Evolutionary conservation across 1,284 basidiomycete species (phyloP).

Genomic region (Moesziomyces parantarcticus): DNA sequence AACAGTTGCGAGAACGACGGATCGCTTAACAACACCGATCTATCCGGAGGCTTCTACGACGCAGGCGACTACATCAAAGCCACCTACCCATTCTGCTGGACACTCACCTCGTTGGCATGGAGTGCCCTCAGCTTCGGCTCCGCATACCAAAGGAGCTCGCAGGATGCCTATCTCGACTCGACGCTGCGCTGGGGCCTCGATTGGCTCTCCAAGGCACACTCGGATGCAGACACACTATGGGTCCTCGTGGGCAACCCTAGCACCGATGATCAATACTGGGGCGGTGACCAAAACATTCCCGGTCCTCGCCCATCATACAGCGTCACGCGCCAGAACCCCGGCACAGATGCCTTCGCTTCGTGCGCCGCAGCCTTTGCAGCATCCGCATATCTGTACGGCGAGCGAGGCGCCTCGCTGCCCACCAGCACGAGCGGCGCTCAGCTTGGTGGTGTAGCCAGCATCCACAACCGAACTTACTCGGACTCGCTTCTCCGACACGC

Average conservation of each 20-base stretch:
- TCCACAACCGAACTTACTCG: conserved; percentile 78
- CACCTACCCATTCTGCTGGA: conserved; percentile 74
- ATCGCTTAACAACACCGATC: conserved; percentile 77
- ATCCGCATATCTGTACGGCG: conserved; percentile 80
- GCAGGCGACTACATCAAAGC: conserved; percentile 84
- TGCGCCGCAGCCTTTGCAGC: conserved; percentile 86
- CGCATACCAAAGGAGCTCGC: conserved; percentile 83
- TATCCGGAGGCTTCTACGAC: conserved; percentile 89
- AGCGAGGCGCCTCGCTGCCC: conserved; percentile 21
- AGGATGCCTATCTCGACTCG: conserved; percentile 86
- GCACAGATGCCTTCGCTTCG: conserved; percentile 86
- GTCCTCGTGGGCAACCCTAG: conserved; percentile 80
- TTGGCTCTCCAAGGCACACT: conserved; percentile 91
- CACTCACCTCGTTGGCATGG: conserved; percentile 86
- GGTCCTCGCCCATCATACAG: conserved; percentile 78
- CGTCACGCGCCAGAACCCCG: conserved; percentile 80
- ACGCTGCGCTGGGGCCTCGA: conserved; percentile 82
- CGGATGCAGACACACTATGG: conserved; percentile 78
- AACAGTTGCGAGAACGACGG: conserved; percentile 82
- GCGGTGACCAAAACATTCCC: conserved; percentile 84
- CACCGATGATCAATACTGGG: conserved; percentile 84
- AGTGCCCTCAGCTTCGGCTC: conserved; percentile 83
- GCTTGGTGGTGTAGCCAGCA: conserved; percentile 41
- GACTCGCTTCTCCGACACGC: conserved; percentile 78
- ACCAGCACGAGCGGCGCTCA: conserved; percentile 19